Evolutionary conservation across 2,329 filamentous ascomycete species (phyloP).

Genomic region (Colletotrichum nymphaeae): DNA sequence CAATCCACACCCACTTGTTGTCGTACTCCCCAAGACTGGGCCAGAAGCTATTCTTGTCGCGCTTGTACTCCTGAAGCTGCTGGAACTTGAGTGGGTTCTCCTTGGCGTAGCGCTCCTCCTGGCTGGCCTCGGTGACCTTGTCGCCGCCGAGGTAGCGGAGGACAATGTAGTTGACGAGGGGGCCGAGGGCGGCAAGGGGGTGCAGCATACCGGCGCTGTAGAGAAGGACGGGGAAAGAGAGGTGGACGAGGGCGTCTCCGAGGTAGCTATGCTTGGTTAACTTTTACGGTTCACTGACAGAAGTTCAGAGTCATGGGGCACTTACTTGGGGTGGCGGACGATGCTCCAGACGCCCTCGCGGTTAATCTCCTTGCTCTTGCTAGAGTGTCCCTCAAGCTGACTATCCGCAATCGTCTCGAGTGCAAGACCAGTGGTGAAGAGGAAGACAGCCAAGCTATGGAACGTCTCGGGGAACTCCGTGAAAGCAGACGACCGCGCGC

Average conservation of each 20-base stretch:
- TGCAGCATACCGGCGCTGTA: constrained; percentile 66
- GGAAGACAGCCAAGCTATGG: constrained; percentile 59
- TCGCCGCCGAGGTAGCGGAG: constrained; percentile 68
- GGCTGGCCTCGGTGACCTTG: constrained; percentile 62
- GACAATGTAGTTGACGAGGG: constrained; percentile 68
- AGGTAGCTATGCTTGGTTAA: constrained; percentile 57
- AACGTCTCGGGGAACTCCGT: constrained; percentile 38
- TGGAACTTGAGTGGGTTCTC: constrained; percentile 62
- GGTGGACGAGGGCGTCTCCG: constrained; percentile 68
- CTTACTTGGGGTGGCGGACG: constrained; percentile 71
- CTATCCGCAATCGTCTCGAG: constrained; percentile 67
- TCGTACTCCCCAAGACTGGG: constrained; percentile 58
- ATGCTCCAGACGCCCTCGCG: constrained; percentile 71
- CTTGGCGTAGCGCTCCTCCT: constrained; percentile 63
- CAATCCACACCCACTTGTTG: constrained; percentile 68
- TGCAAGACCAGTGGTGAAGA: constrained; percentile 67
- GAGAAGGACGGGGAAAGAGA: constrained; percentile 68
- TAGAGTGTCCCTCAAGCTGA: constrained; percentile 61
- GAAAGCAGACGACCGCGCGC: constrained; percentile 17
- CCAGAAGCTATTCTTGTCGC: constrained; percentile 71
- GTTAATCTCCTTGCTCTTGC: constrained; percentile 49
- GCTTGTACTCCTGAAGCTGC: constrained; percentile 62
- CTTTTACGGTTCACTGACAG: not conserved
- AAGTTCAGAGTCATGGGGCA: constrained; percentile 11
- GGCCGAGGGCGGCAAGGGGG: constrained; percentile 65